Evolutionary conservation across 2,329 filamentous ascomycete species (phyloP), one percentile per base, ranked within the genome.

Genomic region (Phialophora expanda): DNA sequence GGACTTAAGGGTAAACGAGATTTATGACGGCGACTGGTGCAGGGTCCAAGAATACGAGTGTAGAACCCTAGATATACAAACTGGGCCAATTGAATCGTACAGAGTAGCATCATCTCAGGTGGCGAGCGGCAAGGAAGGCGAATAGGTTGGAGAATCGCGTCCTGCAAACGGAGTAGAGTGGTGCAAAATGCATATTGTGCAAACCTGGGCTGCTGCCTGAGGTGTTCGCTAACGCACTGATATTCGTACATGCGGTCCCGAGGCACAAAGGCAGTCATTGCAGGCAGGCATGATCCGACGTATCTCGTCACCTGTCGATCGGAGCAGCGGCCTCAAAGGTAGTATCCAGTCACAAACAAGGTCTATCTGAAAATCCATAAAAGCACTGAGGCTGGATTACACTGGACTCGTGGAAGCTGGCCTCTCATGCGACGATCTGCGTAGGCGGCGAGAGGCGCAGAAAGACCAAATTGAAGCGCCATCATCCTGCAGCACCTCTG

Each of bases 381-480:
- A 32, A n/a, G 24, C 51, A 55, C 26, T n/a, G 28, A 55, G 53
- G 53, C 24, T 55, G 53, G 26, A 55, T 22, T n/a, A 51, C 44
- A 14, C 30, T 5, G 17, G 26, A 50, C 28, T 38, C 41, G 38
- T 44, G 38, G 48, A 22, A 20, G 32, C 44, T 14, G 17, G 44
- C 22, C 34, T 48, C 8, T n/a, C 3, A 22, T 28, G 60, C 26
- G 54, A 46, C 9, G 55, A 60, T 61, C 56, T 65, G 55, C 62
- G 34, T 54, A 38, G 56, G 28, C 44, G 32, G 34, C 62, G 56
- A 60, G 62, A 51, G 62, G 62, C 62, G 62, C 56, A 61, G 62
- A 41, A 34, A 34, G 26, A 17, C 14, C 46, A 26, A 32, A 32
- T 32, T 51, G 17, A 51, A 51, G 20, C 17, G 12, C 46, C n/a